Base-by-base conservation (phyloP, 1,284 basidiomycete species). In the Sporisorium graminicola region DNA sequence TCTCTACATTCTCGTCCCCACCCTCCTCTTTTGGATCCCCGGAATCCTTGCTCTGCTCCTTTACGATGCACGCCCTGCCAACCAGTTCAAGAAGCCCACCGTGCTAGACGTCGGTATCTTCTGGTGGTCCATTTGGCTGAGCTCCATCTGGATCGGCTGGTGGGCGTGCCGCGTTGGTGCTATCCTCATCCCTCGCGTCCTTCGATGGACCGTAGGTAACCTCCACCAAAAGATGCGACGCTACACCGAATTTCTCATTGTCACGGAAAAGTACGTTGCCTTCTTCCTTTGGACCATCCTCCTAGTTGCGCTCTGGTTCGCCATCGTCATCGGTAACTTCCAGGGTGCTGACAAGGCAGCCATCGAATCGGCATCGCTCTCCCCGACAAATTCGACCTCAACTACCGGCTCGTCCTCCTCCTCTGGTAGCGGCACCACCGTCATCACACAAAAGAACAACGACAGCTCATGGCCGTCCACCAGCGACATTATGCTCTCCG, bases 71-170 rank as follows among this genome's bases (percentile, higher is more conserved):
- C 59, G 89, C 88, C 4, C 86, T 90, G 57, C 90, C 90, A 18
- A 87, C 86, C 52, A 81, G 87, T 72, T 89, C 87, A 86, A 76
- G 65, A 43, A 84, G 78, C 76, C 81, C 74, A 55, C 74, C 84
- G 33, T 91, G 90, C 72, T 81, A 89, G 86, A 61, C 63, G 89
- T 92, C 13, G 88, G 87, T 58, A 86, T 93, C 44, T 62, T 93
- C 12, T 95, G 91, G 90, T 96, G 94, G 94, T 93, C 92, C 61
- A 91, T 94, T 67, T 95, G 93, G 93, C 87, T 94, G 44, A 90
- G 89, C 43, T 89, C 94, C 43, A 87, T 90, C 31, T 95, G 93
- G 93, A 89, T 81, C 88, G 92, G 93, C 22, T 95, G 93, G 92
- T 96, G 94, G 94, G 90, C 87, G 43, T 88, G 91, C 7, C 88